These are phyloP conservation scores for Kwoniella sp. DNA, from an alignment of 768 basidiomycete genomes.

Conservation along the genomic window DNA sequence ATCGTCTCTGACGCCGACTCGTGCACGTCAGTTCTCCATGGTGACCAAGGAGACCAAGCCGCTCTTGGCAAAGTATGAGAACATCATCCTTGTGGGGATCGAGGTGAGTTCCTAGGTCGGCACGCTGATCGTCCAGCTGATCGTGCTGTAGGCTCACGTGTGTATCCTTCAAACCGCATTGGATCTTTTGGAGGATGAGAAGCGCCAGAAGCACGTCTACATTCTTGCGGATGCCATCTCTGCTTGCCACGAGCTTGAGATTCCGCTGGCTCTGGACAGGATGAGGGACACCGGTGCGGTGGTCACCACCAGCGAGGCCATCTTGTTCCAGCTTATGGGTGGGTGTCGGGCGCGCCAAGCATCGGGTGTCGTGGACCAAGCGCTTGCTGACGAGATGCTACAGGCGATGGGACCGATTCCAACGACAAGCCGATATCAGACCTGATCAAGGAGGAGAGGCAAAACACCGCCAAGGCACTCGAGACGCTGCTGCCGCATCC, in stretches of 20 bases:
- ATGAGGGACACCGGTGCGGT: constrained; percentile 58
- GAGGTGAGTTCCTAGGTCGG: constrained; percentile 58
- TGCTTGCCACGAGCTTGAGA: constrained; percentile 72
- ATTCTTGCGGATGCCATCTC: constrained; percentile 81
- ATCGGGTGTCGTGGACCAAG: too few relatives aligned
- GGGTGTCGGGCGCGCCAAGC: too few relatives aligned
- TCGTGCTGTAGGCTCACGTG: constrained; percentile 64
- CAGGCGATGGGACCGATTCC: constrained; percentile 8
- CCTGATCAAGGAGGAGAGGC: constrained; percentile 11
- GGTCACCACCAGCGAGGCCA: constrained; percentile 75
- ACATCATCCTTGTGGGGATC: constrained; percentile 77
- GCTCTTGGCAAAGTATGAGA: constrained; percentile 58
- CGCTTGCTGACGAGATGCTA: neutral
- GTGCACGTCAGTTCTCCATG: constrained; percentile 89
- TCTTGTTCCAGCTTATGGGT: constrained; percentile 73
- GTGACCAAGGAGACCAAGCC: constrained; percentile 62
- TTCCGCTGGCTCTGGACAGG: constrained; percentile 64
- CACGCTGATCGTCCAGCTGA: neutral
- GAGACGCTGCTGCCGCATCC: constrained; percentile 16
- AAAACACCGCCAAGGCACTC: constrained; percentile 14
- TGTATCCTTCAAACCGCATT: constrained; percentile 81
- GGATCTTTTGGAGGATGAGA: constrained; percentile 55
- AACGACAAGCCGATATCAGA: constrained; percentile 15
- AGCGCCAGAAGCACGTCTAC: constrained; percentile 47
- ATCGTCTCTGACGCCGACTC: neutral